phyloP scores from a whole-genome alignment of 371 early-diverging fungal genomes.

The Mycotypha africana region DNA sequence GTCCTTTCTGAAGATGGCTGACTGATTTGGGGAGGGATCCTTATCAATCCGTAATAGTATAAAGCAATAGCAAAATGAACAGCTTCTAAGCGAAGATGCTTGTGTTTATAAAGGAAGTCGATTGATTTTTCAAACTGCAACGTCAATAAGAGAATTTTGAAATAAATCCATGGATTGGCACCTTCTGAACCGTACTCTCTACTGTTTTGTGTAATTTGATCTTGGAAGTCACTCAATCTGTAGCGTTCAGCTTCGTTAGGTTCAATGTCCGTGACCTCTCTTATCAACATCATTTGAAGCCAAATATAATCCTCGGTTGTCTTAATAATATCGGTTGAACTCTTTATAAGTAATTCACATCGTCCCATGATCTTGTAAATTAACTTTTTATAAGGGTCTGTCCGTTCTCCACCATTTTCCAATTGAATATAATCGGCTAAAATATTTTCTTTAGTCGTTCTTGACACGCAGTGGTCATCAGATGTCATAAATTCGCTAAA shows the following conservation, averaged over 20 bases:
- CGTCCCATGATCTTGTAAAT: constrained; percentile 82
- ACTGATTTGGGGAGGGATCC: constrained; percentile 11
- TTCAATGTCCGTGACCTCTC: constrained; percentile 48
- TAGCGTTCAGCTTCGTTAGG: constrained; percentile 49
- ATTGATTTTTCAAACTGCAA: constrained; percentile 84
- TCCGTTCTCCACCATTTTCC: constrained; percentile 32
- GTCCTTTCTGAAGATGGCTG: constrained; percentile 1
- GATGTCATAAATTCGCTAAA: constrained; percentile 63
- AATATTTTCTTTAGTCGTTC: constrained; percentile 10
- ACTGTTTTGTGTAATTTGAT: constrained; percentile 44
- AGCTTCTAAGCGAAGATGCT: constrained; percentile 62
- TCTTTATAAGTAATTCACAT: constrained; percentile 68
- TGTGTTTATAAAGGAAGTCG: constrained; percentile 52
- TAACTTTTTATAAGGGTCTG: constrained; percentile 81
- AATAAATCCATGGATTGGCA: constrained; percentile 68
- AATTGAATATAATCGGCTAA: constrained; percentile 22
- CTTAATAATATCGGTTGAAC: constrained; percentile 52
- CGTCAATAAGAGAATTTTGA: constrained; percentile 70
- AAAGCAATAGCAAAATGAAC: constrained; percentile 87
- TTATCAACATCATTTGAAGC: constrained; percentile 63
- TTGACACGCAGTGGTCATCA: constrained; percentile 15
- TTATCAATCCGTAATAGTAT: constrained; percentile 71
- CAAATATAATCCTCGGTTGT: constrained; percentile 82
- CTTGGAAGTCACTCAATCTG: constrained; percentile 66
- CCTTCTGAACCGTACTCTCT: constrained; percentile 63